Conservation (phyloP, 352 stramenopile genomes). For the Phytopythium boreale region DNA sequence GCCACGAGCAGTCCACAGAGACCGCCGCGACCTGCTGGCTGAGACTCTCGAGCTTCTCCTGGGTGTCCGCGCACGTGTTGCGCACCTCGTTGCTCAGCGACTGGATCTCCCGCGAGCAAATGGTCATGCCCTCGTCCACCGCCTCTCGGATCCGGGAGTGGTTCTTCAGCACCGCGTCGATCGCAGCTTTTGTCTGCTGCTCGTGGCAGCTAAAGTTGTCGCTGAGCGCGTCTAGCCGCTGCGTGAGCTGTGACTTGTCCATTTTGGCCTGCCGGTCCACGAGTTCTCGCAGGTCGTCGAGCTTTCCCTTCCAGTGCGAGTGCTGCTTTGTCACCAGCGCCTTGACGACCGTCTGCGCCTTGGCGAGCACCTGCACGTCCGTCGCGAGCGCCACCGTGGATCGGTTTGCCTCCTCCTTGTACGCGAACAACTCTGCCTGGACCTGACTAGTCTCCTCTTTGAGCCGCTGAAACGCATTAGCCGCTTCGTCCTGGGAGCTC, state of each 20-base stretch:
- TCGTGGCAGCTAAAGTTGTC: constrained; percentile 39
- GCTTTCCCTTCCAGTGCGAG: constrained; percentile 33
- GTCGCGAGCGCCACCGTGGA: constrained; percentile 28
- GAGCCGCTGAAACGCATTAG: constrained; percentile 34
- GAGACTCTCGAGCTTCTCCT: constrained; percentile 29
- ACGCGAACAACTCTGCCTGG: constrained; percentile 32
- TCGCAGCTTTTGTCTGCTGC: constrained; percentile 33
- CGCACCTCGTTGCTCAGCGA: constrained; percentile 43
- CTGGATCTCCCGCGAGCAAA: constrained; percentile 53
- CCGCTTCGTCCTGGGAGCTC: constrained; percentile 43
- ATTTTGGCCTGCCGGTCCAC: constrained; percentile 48
- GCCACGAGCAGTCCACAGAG: constrained; percentile 28
- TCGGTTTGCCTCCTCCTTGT: constrained; percentile 32
- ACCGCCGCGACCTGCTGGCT: constrained; percentile 26
- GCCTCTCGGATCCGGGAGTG: constrained; percentile 41
- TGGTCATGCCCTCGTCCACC: constrained; percentile 55
- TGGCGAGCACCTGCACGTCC: constrained; percentile 47
- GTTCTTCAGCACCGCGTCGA: constrained; percentile 51
- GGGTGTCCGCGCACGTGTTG: constrained; percentile 25
- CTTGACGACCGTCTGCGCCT: constrained; percentile 33
- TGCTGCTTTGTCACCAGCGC: constrained; percentile 33
- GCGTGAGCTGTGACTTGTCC: constrained; percentile 37
- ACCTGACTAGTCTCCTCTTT: constrained; percentile 37
- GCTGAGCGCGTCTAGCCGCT: constrained; percentile 42
- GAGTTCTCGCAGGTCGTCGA: constrained; percentile 37